Percentiles rank a stretch among this genome's conserved stretches.
Conservation (phyloP, 1,284 basidiomycete genomes). For the Grifola frondosa region DNA sequence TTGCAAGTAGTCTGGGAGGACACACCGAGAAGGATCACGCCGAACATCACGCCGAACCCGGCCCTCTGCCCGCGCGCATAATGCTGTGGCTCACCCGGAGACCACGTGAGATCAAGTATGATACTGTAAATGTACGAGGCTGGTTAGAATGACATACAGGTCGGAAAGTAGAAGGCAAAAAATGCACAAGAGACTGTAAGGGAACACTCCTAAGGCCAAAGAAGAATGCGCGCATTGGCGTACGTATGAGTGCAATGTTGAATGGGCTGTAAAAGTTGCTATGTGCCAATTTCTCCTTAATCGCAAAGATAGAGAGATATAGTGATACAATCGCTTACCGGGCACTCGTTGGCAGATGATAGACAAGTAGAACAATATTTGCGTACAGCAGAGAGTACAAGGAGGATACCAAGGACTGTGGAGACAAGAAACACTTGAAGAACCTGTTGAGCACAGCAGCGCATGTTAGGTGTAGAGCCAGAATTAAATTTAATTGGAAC, state of each 20-base stretch:
- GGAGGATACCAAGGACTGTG: slow-evolving; percentile 59
- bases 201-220: slow-evolving; percentile 52
- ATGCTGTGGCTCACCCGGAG: slow-evolving; percentile 40
- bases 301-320: too few species aligned
- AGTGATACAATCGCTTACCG: too few species aligned
- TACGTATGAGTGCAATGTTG: slow-evolving; percentile 70
- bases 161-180: background rate
- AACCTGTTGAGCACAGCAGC: slow-evolving; percentile 49
- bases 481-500: slow-evolving; percentile 17
- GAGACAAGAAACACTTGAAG: slow-evolving; percentile 61
- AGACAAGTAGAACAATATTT: slow-evolving; percentile 63
- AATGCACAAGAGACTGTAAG: slow-evolving; percentile 52
- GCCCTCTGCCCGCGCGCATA: slow-evolving; percentile 57
- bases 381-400: slow-evolving; percentile 64
- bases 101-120: slow-evolving; percentile 49
- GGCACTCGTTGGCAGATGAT: slow-evolving; percentile 53
- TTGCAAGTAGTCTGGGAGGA: background rate
- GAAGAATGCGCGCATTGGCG: slow-evolving; percentile 71
- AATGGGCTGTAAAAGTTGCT: slow-evolving; percentile 48
- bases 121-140: slow-evolving; percentile 42
- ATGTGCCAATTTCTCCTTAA: too few species aligned
- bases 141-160: background rate
- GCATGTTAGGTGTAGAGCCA: background rate
- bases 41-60: slow-evolving; percentile 58
- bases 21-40: slow-evolving; percentile 53